A percentile compares a stretch with the other conserved stretches of the same genome.
These are phyloP conservation scores for Paramecium primaurelia DNA, from an alignment of 73 alveolate species.

Conservation along the genomic window DNA sequence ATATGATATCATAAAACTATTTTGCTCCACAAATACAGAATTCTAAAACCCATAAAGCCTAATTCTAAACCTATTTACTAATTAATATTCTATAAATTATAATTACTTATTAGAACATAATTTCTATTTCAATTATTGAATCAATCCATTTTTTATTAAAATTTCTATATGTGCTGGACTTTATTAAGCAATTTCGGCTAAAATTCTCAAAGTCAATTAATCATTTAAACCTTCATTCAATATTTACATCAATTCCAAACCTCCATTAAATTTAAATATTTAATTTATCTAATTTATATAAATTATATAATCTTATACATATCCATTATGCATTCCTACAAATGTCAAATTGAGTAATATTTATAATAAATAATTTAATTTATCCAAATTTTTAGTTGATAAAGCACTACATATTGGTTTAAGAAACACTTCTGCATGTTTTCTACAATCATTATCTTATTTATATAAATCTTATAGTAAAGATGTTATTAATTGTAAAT, in stretches of 20 bases:
- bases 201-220: not conserved
- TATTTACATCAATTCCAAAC: not conserved
- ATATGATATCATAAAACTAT: not conserved
- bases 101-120: not conserved
- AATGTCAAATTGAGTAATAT: not conserved
- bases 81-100: not conserved
- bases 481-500: not conserved
- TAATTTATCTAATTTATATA: not conserved
- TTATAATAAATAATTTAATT: not conserved
- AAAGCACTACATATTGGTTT: not conserved
- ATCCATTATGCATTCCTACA: constrained; percentile 21
- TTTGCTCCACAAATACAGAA: not conserved
- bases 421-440: not conserved
- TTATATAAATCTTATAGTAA: not conserved
- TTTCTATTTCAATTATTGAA: not conserved
- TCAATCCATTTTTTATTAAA: not conserved
- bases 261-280: constrained; percentile 7
- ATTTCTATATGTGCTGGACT: constrained; percentile 16
- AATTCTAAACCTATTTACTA: not conserved
- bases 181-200: not conserved
- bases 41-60: constrained; percentile 29
- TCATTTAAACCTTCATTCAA: not conserved
- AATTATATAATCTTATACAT: not conserved
- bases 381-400: not conserved
- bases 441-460: not conserved